These are phyloP conservation scores for Hypoxylon trugodes DNA, from an alignment of 495 filamentous ascomycete species.

Conservation along the genomic window DNA sequence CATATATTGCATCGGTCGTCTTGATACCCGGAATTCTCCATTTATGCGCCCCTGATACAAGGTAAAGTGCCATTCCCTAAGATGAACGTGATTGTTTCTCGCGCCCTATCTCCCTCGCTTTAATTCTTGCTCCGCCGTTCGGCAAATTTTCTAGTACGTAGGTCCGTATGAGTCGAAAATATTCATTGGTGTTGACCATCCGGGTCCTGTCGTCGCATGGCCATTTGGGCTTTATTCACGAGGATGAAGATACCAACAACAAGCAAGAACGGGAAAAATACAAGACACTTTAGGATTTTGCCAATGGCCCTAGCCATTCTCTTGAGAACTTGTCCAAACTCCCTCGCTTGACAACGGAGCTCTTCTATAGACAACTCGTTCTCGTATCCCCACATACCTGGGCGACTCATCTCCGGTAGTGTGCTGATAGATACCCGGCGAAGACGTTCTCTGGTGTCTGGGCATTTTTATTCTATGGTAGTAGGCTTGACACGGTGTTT, in stretches of 20 bases:
- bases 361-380: background rate
- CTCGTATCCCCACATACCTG: background rate
- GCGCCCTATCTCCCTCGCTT: too few relatives aligned
- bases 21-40: too few relatives aligned
- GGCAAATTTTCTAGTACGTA: too few relatives aligned
- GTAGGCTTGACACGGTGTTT: too few relatives aligned
- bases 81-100: too few relatives aligned
- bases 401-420: background rate
- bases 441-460: background rate
- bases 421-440: slow-evolving; percentile 8
- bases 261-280: background rate
- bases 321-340: background rate
- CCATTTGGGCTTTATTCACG: background rate
- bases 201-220: background rate
- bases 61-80: too few relatives aligned
- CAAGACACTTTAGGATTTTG: background rate
- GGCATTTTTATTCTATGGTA: background rate
- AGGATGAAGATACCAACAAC: background rate
- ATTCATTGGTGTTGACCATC: background rate
- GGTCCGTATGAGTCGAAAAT: background rate
- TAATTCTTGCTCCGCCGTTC: too few relatives aligned
- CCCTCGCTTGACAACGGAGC: background rate
- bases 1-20: too few relatives aligned
- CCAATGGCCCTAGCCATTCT: background rate
- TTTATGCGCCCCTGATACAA: too few relatives aligned